Percentiles rank a stretch among this genome's conserved stretches.
These are phyloP conservation scores for Apiospora hydei DNA, from an alignment of 2,329 filamentous ascomycete species.

Conservation along the genomic window DNA sequence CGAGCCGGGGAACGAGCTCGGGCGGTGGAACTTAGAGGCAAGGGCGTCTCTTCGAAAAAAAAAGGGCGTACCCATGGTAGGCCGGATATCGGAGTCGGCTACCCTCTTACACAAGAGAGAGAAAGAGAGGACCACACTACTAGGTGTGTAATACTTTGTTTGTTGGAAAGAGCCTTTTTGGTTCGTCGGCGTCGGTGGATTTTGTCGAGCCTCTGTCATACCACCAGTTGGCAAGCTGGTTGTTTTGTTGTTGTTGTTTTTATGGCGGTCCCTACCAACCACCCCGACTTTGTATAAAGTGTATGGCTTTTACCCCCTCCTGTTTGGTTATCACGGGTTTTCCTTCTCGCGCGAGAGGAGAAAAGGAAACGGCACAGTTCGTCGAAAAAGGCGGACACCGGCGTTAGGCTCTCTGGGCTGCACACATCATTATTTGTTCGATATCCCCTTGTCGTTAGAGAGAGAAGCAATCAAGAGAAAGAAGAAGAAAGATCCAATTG, in stretches of 20 bases:
- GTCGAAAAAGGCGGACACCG: conserved; percentile 11
- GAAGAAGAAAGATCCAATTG: conserved; percentile 15
- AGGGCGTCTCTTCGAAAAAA: conserved; percentile 13
- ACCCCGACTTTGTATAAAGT: conserved; percentile 14
- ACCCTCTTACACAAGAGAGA: conserved; percentile 2
- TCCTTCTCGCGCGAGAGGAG: neutral
- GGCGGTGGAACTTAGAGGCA: conserved; percentile 11
- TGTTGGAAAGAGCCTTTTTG: conserved; percentile 10
- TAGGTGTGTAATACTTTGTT: conserved; percentile 7
- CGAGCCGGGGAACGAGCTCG: conserved; percentile 2
- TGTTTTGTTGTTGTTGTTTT: conserved; percentile 6
- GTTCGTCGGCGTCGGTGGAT: neutral
- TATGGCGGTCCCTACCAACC: conserved; percentile 10
- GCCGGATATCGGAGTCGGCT: neutral
- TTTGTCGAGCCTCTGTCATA: conserved; percentile 9
- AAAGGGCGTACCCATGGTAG: conserved; percentile 3
- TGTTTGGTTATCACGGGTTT: conserved; percentile 7
- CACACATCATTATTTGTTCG: conserved; percentile 28
- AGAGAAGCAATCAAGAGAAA: conserved; percentile 13
- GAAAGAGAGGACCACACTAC: conserved; percentile 1
- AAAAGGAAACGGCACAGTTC: neutral
- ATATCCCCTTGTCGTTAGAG: conserved; percentile 32
- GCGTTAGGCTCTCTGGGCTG: conserved; percentile 15
- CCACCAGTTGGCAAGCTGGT: neutral
- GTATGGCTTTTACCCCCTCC: conserved; percentile 13